Evolutionary conservation across 805 yeast species (phyloP), one percentile per base, ranked within the genome.

Genomic region (Ogataea nakhonphanomensis): DNA sequence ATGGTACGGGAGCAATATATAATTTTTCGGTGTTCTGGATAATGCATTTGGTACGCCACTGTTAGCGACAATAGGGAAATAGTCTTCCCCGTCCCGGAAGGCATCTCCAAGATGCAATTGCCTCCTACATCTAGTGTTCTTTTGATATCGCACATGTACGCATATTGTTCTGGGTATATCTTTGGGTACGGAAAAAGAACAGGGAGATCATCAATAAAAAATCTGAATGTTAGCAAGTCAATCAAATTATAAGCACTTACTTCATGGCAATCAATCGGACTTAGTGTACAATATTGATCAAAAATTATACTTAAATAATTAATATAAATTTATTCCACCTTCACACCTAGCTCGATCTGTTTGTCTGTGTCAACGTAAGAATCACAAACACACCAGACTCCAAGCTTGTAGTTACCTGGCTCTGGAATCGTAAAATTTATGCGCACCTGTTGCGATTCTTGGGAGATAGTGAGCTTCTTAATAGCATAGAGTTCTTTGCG

Each of bases 71-170:
- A 69, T 59, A 93, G 71, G 0, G 98, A 89, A 3, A 93, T 85
- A 27, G 99, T 93, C 61, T 93, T 93, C 30, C 99, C 99, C 3
- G 99, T 93, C 4, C 99, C 99, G 5, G 99, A 93, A 51, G 99
- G 99, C 99, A 93, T 93, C 67, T 93, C 99, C 57, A 93, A 64
- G 39, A 93, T 89, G 64, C 96, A 85, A 59, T 90, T 90, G 9
- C 99, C 99, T 2, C 97, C 98, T 1, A 84, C 95, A 69, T 93
- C 99, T 37, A 93, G 65, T 1, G 97, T 85, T 57, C 82, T 79
- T 67, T 93, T 93, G 50, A 93, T 84, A 62, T 91, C 98, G 47
- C 93, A 79, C 99, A 93, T 93, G 65, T 93, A 93, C 25, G 90
- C 93, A 71, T 93, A 93, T 62, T 93, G 99, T 65, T 93, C 99